Conservation (phyloP, 2,329 filamentous ascomycete genomes). For the Aspergillus sp. region DNA sequence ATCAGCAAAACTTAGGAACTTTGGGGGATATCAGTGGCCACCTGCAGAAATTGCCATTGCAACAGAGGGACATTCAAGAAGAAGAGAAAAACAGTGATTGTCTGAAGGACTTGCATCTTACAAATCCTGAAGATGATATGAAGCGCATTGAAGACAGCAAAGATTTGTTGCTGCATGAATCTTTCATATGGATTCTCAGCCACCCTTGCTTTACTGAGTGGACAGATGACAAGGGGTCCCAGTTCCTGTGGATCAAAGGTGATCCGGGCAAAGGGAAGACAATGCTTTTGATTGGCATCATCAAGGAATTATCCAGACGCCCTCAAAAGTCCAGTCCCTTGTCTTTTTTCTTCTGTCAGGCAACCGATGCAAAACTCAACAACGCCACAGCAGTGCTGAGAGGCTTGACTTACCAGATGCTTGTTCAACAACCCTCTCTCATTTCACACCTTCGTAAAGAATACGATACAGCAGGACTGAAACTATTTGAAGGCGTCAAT, state of each 20-base stretch:
- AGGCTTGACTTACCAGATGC: constrained; percentile 3
- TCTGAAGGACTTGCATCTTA: neutral
- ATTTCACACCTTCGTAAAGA: constrained; percentile 2
- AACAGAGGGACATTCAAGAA: neutral
- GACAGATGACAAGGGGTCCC: neutral
- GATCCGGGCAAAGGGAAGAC: constrained; percentile 14
- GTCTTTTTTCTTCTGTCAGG: constrained; percentile 32
- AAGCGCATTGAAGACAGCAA: constrained; percentile 16
- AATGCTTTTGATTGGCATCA: constrained; percentile 11
- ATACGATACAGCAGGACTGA: neutral
- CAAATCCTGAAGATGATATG: constrained; percentile 14
- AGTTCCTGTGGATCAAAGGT: constrained; percentile 12
- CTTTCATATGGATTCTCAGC: neutral
- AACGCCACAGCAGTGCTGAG: neutral
- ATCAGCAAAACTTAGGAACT: too few species aligned
- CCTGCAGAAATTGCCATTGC: neutral
- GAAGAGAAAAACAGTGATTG: neutral
- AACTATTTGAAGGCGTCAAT: constrained; percentile 3
- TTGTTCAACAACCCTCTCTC: constrained; percentile 3
- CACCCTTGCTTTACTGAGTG: neutral
- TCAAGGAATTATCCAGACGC: constrained; percentile 3
- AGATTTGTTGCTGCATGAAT: constrained; percentile 4
- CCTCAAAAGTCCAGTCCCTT: neutral
- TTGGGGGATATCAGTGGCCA: neutral
- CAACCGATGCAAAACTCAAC: constrained; percentile 4